These are phyloP conservation scores for Chamaenerion angustifolium DNA, from an alignment of 345 rosid genomes.

Conservation along the genomic window DNA sequence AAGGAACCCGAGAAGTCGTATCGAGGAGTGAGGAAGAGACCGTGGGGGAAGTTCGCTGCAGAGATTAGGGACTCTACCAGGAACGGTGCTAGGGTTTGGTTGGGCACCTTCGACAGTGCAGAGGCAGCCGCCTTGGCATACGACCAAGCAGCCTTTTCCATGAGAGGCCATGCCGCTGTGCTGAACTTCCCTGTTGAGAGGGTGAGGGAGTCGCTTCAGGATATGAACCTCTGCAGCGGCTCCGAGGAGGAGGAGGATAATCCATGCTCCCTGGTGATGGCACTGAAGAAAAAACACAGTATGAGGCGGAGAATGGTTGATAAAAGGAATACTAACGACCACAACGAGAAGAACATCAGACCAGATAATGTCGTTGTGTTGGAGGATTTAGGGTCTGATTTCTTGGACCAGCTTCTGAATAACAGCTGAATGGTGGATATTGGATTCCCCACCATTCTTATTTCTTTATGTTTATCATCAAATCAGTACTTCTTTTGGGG, in stretches of 20 bases:
- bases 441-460: not conserved
- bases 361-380: constrained; percentile 42
- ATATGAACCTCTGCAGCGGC: constrained; percentile 22
- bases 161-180: constrained; percentile 66
- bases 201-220: constrained; percentile 52
- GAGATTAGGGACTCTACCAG: constrained; percentile 70
- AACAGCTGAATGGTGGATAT: constrained; percentile 9
- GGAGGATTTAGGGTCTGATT: constrained; percentile 76
- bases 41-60: constrained; percentile 89
- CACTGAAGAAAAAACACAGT: constrained; percentile 70
- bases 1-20: constrained; percentile 32
- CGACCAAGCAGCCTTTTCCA: constrained; percentile 64
- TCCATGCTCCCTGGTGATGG: constrained; percentile 62
- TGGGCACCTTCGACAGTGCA: constrained; percentile 80
- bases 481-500: no score
- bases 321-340: constrained; percentile 9
- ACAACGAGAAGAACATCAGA: constrained; percentile 13
- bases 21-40: constrained; percentile 66
- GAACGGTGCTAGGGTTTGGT: constrained; percentile 67
- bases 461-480: not conserved
- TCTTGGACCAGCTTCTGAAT: constrained; percentile 48
- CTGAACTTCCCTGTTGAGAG: constrained; percentile 64
- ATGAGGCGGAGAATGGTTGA: constrained; percentile 36
- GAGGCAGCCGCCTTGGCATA: constrained; percentile 87
- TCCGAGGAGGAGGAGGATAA: constrained; percentile 31